Evolutionary conservation across 495 filamentous ascomycete genomes (phyloP).

Genomic region (Parathielavia hyrcaniae): DNA sequence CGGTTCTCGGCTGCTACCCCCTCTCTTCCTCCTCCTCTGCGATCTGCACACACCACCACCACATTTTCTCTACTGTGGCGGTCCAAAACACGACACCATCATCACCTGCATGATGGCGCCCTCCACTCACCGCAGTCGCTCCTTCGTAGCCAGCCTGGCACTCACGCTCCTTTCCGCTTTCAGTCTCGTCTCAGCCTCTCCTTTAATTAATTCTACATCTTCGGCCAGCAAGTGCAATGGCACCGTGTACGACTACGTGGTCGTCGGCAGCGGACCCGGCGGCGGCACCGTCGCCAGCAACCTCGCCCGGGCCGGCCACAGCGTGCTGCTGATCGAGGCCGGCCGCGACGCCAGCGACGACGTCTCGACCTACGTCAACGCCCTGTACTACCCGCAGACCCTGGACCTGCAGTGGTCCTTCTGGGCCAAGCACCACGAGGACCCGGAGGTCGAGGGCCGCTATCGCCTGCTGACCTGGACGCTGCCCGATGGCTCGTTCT

Average conservation of each 20-base stretch:
- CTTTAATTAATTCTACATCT: no score
- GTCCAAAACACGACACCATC: not conserved
- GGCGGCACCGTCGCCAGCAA: conserved; percentile 56
- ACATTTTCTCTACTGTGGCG: not conserved
- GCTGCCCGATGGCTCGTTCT: conserved; percentile 36
- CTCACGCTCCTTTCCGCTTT: conserved; percentile 13
- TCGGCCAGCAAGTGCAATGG: not conserved
- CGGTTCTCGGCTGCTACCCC: conserved; percentile 5
- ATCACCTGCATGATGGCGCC: conserved; percentile 3
- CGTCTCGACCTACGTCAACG: conserved; percentile 31
- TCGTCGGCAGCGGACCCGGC: conserved; percentile 60
- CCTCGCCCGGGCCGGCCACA: conserved; percentile 53
- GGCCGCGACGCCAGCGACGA: conserved; percentile 54
- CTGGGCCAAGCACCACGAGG: conserved; percentile 39
- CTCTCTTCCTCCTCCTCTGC: not conserved
- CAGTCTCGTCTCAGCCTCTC: not conserved
- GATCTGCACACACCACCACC: not conserved
- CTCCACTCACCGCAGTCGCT: conserved; percentile 8
- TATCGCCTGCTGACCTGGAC: conserved; percentile 12
- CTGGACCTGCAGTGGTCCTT: conserved; percentile 43
- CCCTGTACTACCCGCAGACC: conserved; percentile 33
- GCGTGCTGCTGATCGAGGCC: conserved; percentile 55
- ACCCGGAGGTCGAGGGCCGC: conserved; percentile 14
- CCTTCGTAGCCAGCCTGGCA: conserved; percentile 13
- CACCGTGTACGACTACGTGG: conserved; percentile 54